Percentiles rank a stretch among this genome's conserved stretches.
Evolutionary conservation across 2,329 filamentous ascomycete genomes (phyloP).

Genomic region (Teratosphaeria zuluensis): DNA sequence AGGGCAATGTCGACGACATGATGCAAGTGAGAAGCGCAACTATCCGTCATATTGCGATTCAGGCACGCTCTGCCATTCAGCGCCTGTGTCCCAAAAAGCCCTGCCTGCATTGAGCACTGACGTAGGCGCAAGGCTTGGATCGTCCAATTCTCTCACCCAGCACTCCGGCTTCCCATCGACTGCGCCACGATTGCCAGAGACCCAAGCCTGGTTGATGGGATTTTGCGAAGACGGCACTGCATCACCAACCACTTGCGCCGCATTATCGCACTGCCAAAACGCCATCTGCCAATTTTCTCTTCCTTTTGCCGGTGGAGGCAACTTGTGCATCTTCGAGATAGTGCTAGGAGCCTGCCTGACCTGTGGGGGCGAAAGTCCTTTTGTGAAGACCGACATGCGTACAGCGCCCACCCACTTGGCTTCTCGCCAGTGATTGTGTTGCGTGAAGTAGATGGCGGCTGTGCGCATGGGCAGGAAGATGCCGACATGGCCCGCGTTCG

Average conservation of each 20-base stretch:
- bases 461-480: conserved; percentile 23
- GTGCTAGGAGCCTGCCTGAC: conserved; percentile 3
- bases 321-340: neutral
- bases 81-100: neutral
- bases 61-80: neutral
- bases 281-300: neutral
- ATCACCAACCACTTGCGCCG: neutral
- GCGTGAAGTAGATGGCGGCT: conserved; percentile 18
- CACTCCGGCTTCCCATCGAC: neutral
- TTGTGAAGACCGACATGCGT: conserved; percentile 14
- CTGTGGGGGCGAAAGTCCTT: conserved; percentile 17
- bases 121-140: neutral
- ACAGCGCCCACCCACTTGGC: conserved; percentile 18
- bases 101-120: neutral
- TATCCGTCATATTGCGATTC: too few relatives aligned
- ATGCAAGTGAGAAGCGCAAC: too few relatives aligned
- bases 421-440: conserved; percentile 16
- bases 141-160: neutral
- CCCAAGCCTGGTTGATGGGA: neutral
- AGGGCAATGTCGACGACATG: too few relatives aligned
- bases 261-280: neutral
- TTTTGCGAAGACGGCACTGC: neutral
- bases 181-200: neutral
- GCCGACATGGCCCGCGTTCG: conserved; percentile 18
- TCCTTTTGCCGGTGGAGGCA: neutral